A percentile compares a stretch with the other conserved stretches of the same genome.
phyloP scores from a whole-genome alignment of 148 eudicot genomes.

The Camellia granthamiana region DNA sequence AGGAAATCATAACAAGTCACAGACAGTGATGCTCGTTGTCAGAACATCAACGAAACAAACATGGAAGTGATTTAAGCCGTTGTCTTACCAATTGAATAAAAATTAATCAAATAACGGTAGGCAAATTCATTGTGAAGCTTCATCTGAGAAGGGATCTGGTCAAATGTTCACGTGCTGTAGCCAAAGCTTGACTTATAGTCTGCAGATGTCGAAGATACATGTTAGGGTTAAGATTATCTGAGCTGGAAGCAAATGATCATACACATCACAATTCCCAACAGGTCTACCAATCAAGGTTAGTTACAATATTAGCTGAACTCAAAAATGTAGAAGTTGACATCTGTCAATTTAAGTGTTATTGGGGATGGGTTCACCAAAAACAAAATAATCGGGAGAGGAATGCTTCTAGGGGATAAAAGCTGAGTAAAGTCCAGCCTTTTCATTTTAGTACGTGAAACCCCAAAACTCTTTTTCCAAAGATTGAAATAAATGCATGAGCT shows the following conservation, averaged over 20 bases:
- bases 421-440: too few relatives aligned
- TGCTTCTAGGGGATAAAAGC: too few relatives aligned
- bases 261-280: background rate
- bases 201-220: constrained; percentile 22
- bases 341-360: too few relatives aligned
- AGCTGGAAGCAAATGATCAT: background rate
- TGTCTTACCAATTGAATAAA: background rate
- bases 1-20: background rate
- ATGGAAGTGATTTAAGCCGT: background rate
- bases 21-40: too few relatives aligned
- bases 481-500: too few relatives aligned
- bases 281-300: background rate
- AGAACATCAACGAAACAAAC: background rate
- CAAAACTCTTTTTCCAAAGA: too few relatives aligned
- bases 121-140: constrained; percentile 13
- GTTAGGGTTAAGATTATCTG: background rate
- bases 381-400: too few relatives aligned
- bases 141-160: constrained; percentile 66
- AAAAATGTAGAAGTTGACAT: too few relatives aligned
- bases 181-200: constrained; percentile 70
- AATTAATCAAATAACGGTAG: background rate
- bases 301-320: too few relatives aligned
- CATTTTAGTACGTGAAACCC: too few relatives aligned
- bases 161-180: constrained; percentile 63
- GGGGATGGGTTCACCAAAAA: too few relatives aligned